Base-by-base conservation (phyloP, 495 filamentous ascomycete species). In the Pyrenula aspistea region DNA sequence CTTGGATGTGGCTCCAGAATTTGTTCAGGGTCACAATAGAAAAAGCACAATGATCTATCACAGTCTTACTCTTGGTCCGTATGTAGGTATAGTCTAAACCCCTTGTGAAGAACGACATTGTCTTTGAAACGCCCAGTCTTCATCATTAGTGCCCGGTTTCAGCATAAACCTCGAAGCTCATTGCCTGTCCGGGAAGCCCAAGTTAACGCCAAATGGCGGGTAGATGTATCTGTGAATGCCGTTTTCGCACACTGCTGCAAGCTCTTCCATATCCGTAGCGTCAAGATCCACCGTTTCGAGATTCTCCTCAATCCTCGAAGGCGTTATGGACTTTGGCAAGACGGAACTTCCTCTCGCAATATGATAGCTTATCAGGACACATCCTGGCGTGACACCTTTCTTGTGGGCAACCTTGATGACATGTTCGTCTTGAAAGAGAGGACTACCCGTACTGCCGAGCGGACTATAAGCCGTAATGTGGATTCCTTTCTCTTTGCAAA, bases 361-460 rank as follows among this genome's bases (percentile, higher is more conserved):
- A 87, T 91, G 90, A 85, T 91, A 96, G 53, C 88, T 75, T 10
- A 96, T 54, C 58, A 96, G 66, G 10, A 96, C 74, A 73, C 95
- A 91, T 1, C 87, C 85, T 52, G 82, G 74, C 8, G 80, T 84
- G 75, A 87, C 91, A 4, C 75, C 75, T 59, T 91, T 73, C 71
- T 90, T 89, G 69, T 82, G 72, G 0, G 78, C 77, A 57, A 94
- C 61, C 22, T 70, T 68, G 58, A 77, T 66, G 53, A 93, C 63
- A 2, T 77, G 63, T 12, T 78, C 77, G 59, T 93, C 88, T 10
- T 87, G 75, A 65, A 82, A 80, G 47, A 84, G 74, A 57, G 80
- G 71, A 1, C 78, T 83, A 60, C 85, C 77, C 0, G 90, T 89
- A 11, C 88, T 88, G 31, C 0, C 84, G 52, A 91, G 69, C 15